Evolutionary conservation across 2,329 filamentous ascomycete genomes (phyloP).

Genomic region (Ophiobolus disseminans): DNA sequence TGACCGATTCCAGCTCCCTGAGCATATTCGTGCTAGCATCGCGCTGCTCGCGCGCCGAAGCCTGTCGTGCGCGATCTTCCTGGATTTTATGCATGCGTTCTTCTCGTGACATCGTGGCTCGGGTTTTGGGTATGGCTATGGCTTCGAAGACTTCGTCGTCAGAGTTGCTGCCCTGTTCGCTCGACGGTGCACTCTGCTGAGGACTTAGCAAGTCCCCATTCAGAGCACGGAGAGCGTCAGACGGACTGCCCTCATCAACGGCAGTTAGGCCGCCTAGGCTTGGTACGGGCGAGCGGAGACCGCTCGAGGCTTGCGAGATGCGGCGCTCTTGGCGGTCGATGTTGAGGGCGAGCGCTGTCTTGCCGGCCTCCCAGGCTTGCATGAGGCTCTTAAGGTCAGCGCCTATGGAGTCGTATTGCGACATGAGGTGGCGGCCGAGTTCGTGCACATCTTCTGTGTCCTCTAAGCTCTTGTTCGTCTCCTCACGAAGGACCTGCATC

Average conservation of each 20-base stretch:
- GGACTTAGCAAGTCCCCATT: constrained; percentile 70
- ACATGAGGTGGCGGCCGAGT: constrained; percentile 77
- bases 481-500: constrained; percentile 87
- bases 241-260: constrained; percentile 61
- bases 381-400: constrained; percentile 73
- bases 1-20: constrained; percentile 89
- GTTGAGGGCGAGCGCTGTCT: constrained; percentile 78
- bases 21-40: constrained; percentile 91
- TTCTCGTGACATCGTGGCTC: constrained; percentile 77
- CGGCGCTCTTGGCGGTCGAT: constrained; percentile 78
- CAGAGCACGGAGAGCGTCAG: constrained; percentile 77
- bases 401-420: constrained; percentile 94
- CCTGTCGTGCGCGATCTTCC: constrained; percentile 81
- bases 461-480: constrained; percentile 81
- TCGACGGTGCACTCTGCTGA: constrained; percentile 46
- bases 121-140: constrained; percentile 73
- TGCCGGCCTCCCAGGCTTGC: constrained; percentile 67
- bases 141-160: constrained; percentile 90
- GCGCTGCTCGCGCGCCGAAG: constrained; percentile 72
- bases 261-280: constrained; percentile 70
- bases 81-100: constrained; percentile 88
- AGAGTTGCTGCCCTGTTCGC: constrained; percentile 61
- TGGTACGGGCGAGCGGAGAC: constrained; percentile 56
- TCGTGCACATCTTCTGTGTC: constrained; percentile 73
- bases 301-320: constrained; percentile 59